These are phyloP conservation scores for Calocybe cyanea DNA, from an alignment of 768 basidiomycete species.

Conservation along the genomic window DNA sequence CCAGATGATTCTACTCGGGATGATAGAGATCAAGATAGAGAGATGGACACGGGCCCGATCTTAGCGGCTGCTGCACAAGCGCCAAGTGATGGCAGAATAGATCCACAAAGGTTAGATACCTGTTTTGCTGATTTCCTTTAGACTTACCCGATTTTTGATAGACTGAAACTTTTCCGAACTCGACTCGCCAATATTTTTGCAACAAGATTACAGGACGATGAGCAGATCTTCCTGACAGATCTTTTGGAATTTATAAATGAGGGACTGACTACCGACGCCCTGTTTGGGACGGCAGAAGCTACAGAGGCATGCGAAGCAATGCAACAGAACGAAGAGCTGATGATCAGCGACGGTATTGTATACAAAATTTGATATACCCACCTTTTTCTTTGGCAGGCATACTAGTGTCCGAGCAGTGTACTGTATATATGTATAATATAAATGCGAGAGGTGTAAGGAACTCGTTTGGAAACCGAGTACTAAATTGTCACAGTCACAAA, in stretches of 20 bases:
- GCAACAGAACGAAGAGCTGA: conserved; percentile 77
- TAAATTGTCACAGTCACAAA: too few relatives aligned
- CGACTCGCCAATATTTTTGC: conserved; percentile 72
- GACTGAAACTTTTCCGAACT: conserved; percentile 76
- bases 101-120: conserved; percentile 54
- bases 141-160: conserved; percentile 24
- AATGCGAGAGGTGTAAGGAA: too few relatives aligned
- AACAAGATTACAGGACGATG: conserved; percentile 66
- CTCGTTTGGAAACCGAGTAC: too few relatives aligned
- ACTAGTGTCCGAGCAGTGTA: too few relatives aligned
- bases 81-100: conserved; percentile 39
- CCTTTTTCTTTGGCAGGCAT: neutral
- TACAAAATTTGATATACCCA: conserved; percentile 62
- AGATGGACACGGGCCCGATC: conserved; percentile 51
- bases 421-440: too few relatives aligned
- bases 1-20: conserved; percentile 38
- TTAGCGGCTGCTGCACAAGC: conserved; percentile 28
- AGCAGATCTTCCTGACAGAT: conserved; percentile 67
- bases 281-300: conserved; percentile 84
- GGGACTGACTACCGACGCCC: conserved; percentile 58
- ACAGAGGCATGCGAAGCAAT: conserved; percentile 68
- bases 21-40: conserved; percentile 62
- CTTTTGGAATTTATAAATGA: conserved; percentile 75
- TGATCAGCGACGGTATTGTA: conserved; percentile 83
- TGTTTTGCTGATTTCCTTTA: neutral